Conservation (phyloP, 2,329 filamentous ascomycete genomes). For the Sclerotinia trifoliorum region DNA sequence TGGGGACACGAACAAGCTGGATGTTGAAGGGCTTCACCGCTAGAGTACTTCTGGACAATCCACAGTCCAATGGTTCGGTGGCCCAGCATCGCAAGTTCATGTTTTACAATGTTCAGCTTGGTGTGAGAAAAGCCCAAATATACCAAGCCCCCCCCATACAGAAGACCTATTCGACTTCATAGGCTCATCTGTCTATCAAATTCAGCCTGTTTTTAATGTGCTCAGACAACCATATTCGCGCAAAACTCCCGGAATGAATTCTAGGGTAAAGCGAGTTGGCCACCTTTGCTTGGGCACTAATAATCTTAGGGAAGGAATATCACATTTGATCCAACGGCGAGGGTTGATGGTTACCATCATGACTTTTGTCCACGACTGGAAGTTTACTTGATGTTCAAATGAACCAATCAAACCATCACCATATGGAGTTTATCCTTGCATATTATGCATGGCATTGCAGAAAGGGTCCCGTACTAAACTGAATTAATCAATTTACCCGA, state of each 20-base stretch:
- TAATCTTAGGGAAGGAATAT: neutral
- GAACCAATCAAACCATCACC: constrained; percentile 13
- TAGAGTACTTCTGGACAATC: constrained; percentile 5
- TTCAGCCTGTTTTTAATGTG: neutral
- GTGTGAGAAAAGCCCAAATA: constrained; percentile 1
- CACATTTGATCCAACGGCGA: neutral
- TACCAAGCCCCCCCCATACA: neutral
- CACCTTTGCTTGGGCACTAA: neutral
- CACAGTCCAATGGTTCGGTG: neutral
- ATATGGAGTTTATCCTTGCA: neutral
- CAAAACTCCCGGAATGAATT: neutral
- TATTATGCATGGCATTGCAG: constrained; percentile 15
- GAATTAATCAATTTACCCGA: constrained; percentile 1
- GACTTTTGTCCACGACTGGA: neutral
- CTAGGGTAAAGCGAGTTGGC: neutral
- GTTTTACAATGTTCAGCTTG: constrained; percentile 2
- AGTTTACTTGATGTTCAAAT: constrained; percentile 12
- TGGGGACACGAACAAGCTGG: constrained; percentile 8
- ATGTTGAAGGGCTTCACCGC: constrained; percentile 6
- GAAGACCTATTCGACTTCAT: neutral
- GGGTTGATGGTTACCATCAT: neutral
- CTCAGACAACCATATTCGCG: neutral
- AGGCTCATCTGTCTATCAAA: too few species aligned
- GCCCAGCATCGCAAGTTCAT: neutral
- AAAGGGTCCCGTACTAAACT: constrained; percentile 12